A percentile compares a stretch with the other conserved stretches of the same genome.
Evolutionary conservation across 2,329 filamentous ascomycete species (phyloP).

Genomic region (Dactylonectria estremocensis): DNA sequence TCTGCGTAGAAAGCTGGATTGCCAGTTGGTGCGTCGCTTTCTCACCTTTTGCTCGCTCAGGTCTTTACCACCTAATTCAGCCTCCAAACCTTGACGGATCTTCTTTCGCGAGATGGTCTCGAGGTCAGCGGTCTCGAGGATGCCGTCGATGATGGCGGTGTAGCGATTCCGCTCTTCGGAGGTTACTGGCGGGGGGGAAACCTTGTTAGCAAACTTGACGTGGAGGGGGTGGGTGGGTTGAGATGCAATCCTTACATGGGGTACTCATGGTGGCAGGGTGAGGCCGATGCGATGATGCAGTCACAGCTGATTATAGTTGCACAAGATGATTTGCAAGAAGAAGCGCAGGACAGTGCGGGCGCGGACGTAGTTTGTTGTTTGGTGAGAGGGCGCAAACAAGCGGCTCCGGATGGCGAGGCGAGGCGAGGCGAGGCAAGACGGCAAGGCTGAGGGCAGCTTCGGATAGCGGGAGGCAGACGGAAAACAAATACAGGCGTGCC

Average conservation of each 20-base stretch:
- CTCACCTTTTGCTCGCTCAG: constrained; percentile 72
- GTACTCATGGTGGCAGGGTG: constrained; percentile 43
- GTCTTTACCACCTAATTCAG: constrained; percentile 69
- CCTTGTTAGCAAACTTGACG: constrained; percentile 23
- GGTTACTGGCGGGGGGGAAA: constrained; percentile 60
- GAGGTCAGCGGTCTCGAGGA: constrained; percentile 71
- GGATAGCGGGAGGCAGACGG: not conserved
- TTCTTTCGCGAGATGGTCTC: constrained; percentile 76
- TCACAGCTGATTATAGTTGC: constrained; percentile 30
- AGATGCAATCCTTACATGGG: constrained; percentile 42
- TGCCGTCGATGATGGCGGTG: constrained; percentile 72
- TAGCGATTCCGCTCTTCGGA: constrained; percentile 66
- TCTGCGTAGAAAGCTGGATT: constrained; percentile 2
- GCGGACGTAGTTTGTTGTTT: constrained; percentile 31
- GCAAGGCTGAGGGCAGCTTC: constrained; percentile 20
- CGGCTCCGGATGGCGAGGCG: not conserved
- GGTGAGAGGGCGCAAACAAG: constrained; percentile 25
- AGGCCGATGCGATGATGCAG: constrained; percentile 17
- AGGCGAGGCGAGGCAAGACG: constrained; percentile 20
- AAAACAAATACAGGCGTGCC: not conserved
- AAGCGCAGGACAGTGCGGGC: constrained; percentile 21
- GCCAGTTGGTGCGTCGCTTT: not conserved
- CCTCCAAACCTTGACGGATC: constrained; percentile 71
- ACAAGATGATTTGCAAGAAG: constrained; percentile 15
- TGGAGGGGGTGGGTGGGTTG: constrained; percentile 13